Evolutionary conservation across 2,329 filamentous ascomycete species (phyloP), one percentile per base, ranked within the genome.

Genomic region (Diaporthe citriasiana): DNA sequence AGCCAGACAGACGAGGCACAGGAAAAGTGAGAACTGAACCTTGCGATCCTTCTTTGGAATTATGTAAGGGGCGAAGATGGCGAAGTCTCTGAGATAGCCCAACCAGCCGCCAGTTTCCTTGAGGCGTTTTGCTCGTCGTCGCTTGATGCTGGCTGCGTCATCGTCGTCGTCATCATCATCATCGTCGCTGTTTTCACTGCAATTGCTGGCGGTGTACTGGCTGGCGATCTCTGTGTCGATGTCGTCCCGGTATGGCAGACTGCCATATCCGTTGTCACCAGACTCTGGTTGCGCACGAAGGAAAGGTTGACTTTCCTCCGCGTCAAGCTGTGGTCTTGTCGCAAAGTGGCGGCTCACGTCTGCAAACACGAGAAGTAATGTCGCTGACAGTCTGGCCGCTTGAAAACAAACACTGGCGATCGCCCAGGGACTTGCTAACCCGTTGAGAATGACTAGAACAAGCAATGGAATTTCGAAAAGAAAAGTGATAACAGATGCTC

Each of bases 61-160:
- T 25, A 66, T 66, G 9, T 27, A 66, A 13, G 63, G 63, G 1
- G 51, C 1, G n/a, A 77, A 74, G 1, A 73, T 71, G 27, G 71
- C 27, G 38, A 73, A 76, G 19, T 56, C 47, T 27, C 72, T 74
- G 69, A 77, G 55, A 56, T 76, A 76, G 4, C 56, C 56, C 25
- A 63, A 69, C 75, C 72, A 75, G 7, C 76, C 75, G 4, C 63
- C 63, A 19, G 63, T 25, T 33, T 66, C 63, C 17, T 66, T 13
- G 8, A 66, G 63, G n/a, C 63, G 63, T 53, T 51, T 51, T 1
- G 22, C 63, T 27, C 63, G 63, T 25, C 45, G 30, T 51, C 63
- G 63, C 63, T 51, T 66, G 63, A 40, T n/a, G n/a, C 45, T 51
- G 22, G 63, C 63, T 51, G 45, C 30, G 12, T 51, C 63, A 9